Base-by-base conservation (phyloP, 1,139 yeast genomes). In the Blastobotrys persicus region DNA sequence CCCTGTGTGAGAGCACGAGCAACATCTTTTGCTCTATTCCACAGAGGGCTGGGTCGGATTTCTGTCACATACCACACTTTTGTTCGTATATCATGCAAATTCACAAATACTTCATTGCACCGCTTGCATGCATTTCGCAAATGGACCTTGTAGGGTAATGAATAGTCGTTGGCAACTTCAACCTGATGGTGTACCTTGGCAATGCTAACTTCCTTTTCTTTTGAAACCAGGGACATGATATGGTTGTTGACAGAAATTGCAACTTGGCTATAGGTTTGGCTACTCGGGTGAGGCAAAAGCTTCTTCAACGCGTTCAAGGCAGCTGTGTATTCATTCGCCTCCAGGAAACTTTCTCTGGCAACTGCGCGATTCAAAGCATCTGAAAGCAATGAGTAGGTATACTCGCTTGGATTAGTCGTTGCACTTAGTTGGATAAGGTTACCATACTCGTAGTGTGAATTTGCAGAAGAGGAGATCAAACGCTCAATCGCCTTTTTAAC, bases 1-100 rank as follows among this genome's bases (percentile, higher is more conserved):
- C 52, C 48, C 42, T 50, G 41, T 18, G 59, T 43, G 44, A 62
- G 56, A 7, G 63, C 43, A 3, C 50, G 20, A 1, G 67, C 62
- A 17, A 65, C 64, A 42, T 64, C 68, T 16, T 54, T 55, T 2
- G 69, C 67, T 3, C 67, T 55, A 31, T 53, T 57, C 65, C 66
- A 65, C 14, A 62, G 45, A 3, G 63, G 45, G 23, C 61, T 51
- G 1, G 57, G 49, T 3, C 71, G 58, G 16, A 66, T 63, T 44
- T 68, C 72, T 4, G 59, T 56, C 31, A 60, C 59, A 50, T 68
- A 68, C 72, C 72, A 68, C 3, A 65, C 56, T 42, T 63, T 61
- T 7, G 58, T 55, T 26, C 67, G 55, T 32, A 57, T 48, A 26
- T 56, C 54, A 40, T 55, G 50, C 17, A 63, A 49, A 14, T 44